Conservation (phyloP, 805 yeast genomes). For the Sugiyamaella marilandica region DNA sequence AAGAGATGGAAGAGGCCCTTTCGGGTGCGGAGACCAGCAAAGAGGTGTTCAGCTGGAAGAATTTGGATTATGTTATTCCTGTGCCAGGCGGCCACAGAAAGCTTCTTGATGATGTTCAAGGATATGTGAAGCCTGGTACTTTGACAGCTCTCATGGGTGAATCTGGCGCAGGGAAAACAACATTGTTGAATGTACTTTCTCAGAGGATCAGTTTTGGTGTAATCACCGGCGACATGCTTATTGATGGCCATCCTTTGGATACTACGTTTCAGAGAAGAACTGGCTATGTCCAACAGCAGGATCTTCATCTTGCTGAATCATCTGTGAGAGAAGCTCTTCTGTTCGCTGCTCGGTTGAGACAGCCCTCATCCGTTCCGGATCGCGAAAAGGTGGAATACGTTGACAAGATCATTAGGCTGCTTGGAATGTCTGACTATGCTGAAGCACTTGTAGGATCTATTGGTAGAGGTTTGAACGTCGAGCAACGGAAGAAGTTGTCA, state of each 20-base stretch:
- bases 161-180: slow-evolving; percentile 85
- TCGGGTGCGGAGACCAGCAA: slow-evolving; percentile 27
- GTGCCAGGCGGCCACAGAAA: slow-evolving; percentile 35
- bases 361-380: slow-evolving; percentile 51
- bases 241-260: slow-evolving; percentile 61
- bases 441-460: slow-evolving; percentile 77
- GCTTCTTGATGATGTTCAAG: slow-evolving; percentile 49
- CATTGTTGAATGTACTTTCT: slow-evolving; percentile 65
- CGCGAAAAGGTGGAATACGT: slow-evolving; percentile 63
- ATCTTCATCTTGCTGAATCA: slow-evolving; percentile 61
- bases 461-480: slow-evolving; percentile 53
- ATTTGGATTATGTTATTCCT: slow-evolving; percentile 55
- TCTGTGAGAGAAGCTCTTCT: slow-evolving; percentile 72
- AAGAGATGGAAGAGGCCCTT: slow-evolving; percentile 28
- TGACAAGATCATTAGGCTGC: slow-evolving; percentile 58
- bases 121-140: slow-evolving; percentile 77
- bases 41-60: slow-evolving; percentile 59
- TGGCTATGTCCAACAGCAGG: slow-evolving; percentile 81
- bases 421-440: slow-evolving; percentile 66
- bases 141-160: slow-evolving; percentile 82
- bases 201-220: slow-evolving; percentile 68
- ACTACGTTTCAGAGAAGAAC: slow-evolving; percentile 62
- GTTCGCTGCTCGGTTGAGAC: slow-evolving; percentile 70
- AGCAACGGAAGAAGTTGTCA: slow-evolving; percentile 52
- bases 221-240: slow-evolving; percentile 66